Evolutionary conservation across 2,329 filamentous ascomycete genomes (phyloP).

Genomic region (Claviceps pusilla): DNA sequence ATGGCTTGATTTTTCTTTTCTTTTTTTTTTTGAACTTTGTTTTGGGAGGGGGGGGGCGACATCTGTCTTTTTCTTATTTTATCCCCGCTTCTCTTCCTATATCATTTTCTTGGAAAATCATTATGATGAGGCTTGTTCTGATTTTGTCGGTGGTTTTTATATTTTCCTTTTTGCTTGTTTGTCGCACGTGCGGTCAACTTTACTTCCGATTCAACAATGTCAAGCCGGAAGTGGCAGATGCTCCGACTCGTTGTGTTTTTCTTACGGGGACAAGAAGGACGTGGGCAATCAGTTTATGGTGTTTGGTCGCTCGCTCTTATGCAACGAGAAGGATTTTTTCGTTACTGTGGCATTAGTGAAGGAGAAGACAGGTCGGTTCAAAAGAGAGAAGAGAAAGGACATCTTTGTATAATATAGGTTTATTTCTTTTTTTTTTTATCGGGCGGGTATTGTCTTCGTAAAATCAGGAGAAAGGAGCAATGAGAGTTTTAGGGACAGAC

Average conservation of each 20-base stretch:
- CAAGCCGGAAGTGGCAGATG: background rate
- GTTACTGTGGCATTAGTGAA: background rate
- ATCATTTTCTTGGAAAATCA: constrained; percentile 6
- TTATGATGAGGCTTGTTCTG: background rate
- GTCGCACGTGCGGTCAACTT: background rate
- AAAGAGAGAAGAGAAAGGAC: background rate
- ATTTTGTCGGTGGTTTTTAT: background rate
- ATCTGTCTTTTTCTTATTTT: constrained; percentile 1
- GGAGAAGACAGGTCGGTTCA: background rate
- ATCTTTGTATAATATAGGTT: too few relatives aligned
- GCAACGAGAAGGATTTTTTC: background rate
- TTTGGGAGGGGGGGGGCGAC: background rate
- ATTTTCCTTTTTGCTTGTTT: constrained; percentile 1
- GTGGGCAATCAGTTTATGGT: constrained; percentile 1
- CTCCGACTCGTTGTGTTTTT: background rate
- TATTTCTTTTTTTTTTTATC: too few relatives aligned
- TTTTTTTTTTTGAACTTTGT: background rate
- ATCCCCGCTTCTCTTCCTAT: background rate
- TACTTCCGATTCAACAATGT: background rate
- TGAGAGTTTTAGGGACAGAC: constrained; percentile 2
- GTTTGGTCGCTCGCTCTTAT: background rate
- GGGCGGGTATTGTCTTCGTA: too few relatives aligned
- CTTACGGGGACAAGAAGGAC: background rate
- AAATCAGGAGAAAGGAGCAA: too few relatives aligned
- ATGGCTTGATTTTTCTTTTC: constrained; percentile 3